Evolutionary conservation across 257 asterid genomes (phyloP).

Genomic region (Przewalskia tangutica): DNA sequence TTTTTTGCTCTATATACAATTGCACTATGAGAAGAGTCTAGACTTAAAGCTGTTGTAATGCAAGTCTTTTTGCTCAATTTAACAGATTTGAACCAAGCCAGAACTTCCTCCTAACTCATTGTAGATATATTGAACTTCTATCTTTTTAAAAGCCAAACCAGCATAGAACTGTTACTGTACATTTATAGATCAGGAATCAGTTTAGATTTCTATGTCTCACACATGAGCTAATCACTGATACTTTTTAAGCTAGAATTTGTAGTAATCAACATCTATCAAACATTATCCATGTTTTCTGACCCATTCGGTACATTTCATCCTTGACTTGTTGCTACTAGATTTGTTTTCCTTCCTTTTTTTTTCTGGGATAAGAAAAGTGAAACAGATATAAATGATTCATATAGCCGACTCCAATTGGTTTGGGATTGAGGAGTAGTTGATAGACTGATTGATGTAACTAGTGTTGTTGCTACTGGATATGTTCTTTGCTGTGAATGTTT

Average conservation of each 20-base stretch:
- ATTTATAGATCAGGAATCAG: not conserved
- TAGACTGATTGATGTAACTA: not conserved
- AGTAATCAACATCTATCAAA: not conserved
- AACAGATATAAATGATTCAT: not conserved
- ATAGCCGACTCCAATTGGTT: not conserved
- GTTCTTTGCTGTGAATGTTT: not conserved
- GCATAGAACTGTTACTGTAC: too few relatives aligned
- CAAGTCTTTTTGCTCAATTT: not conserved
- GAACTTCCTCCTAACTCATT: not conserved
- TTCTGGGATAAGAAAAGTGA: not conserved
- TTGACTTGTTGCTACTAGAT: not conserved
- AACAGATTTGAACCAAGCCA: not conserved
- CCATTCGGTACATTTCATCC: too few relatives aligned
- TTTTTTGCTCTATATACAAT: not conserved
- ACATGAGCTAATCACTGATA: not conserved
- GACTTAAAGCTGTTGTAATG: not conserved
- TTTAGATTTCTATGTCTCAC: not conserved
- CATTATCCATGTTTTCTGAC: not conserved
- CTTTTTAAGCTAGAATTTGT: not conserved
- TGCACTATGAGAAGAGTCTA: not conserved
- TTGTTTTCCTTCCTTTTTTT: not conserved
- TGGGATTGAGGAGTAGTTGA: not conserved
- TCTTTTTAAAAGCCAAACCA: not conserved
- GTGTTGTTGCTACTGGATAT: not conserved
- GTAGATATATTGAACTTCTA: not conserved